These are phyloP conservation scores for Coprinopsis sp. DNA, from an alignment of 768 basidiomycete genomes.

Conservation along the genomic window DNA sequence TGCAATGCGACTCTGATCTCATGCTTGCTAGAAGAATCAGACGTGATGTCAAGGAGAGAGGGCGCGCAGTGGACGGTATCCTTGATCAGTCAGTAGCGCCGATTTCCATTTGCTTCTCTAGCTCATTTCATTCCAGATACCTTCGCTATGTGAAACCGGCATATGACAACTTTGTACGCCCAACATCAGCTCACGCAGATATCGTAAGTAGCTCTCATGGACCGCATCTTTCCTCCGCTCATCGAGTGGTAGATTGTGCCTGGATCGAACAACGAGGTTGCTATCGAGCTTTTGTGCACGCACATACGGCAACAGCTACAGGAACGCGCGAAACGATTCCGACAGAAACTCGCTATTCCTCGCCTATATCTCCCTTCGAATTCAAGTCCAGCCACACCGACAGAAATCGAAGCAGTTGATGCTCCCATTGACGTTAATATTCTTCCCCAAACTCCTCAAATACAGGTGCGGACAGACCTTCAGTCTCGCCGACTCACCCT, in stretches of 20 bases:
- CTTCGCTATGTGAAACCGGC: conserved; percentile 93
- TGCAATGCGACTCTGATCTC: conserved; percentile 91
- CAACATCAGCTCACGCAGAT: conserved; percentile 83
- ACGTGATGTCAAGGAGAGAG: conserved; percentile 85
- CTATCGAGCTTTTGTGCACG: conserved; percentile 89
- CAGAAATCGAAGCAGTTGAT: conserved; percentile 43
- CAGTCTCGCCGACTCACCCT: not conserved
- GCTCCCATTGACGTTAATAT: too few relatives aligned
- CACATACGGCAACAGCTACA: conserved; percentile 84
- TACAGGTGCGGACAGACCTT: conserved; percentile 48
- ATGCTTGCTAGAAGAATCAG: conserved; percentile 94
- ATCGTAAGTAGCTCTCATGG: conserved; percentile 50
- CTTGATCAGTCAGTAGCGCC: conserved; percentile 68
- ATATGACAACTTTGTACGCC: conserved; percentile 90
- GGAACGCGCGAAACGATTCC: conserved; percentile 69
- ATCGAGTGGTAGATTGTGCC: conserved; percentile 75
- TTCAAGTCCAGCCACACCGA: conserved; percentile 36
- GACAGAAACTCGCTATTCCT: conserved; percentile 65
- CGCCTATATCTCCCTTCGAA: conserved; percentile 32
- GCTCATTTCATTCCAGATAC: conserved; percentile 46
- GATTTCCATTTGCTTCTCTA: not conserved
- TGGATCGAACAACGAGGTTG: conserved; percentile 82
- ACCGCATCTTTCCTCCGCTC: not conserved
- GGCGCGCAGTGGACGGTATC: conserved; percentile 79
- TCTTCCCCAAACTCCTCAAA: conserved; percentile 74